These are phyloP conservation scores for Geotrichum cucujoidarum DNA, from an alignment of 1,139 yeast species.

Conservation along the genomic window DNA sequence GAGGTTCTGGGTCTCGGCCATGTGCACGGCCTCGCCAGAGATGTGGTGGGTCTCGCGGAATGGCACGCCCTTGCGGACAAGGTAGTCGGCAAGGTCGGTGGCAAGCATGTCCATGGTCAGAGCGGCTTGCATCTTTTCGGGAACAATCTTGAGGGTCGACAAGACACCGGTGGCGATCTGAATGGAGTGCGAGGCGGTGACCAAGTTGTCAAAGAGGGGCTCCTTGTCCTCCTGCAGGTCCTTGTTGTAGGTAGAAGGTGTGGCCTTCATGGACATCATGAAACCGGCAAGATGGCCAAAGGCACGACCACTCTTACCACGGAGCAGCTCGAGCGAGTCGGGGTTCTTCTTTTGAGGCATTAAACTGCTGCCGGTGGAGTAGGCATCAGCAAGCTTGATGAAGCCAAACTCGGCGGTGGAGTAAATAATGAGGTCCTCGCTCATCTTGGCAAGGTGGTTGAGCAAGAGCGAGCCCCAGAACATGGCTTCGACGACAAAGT, in stretches of 20 bases:
- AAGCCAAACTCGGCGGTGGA: constrained; percentile 98
- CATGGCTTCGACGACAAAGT: constrained; percentile 92
- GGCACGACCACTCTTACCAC: constrained; percentile 97
- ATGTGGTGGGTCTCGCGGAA: constrained; percentile 98
- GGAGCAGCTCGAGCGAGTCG: constrained; percentile 84
- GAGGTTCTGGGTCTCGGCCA: constrained; percentile 71
- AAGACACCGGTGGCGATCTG: constrained; percentile 94
- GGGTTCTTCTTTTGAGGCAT: constrained; percentile 99
- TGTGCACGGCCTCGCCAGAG: constrained; percentile 93
- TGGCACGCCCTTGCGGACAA: constrained; percentile 96
- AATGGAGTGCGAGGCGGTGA: constrained; percentile 88
- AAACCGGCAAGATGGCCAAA: constrained; percentile 94
- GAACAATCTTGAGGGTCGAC: constrained; percentile 71
- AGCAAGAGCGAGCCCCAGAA: constrained; percentile 95
- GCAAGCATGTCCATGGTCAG: constrained; percentile 99
- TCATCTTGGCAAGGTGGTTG: constrained; percentile 90
- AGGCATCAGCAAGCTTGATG: constrained; percentile 89
- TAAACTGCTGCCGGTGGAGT: constrained; percentile 94
- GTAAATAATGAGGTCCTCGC: constrained; percentile 91
- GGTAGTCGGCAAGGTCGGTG: constrained; percentile 94
- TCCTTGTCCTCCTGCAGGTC: constrained; percentile 99
- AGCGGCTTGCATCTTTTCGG: constrained; percentile 74
- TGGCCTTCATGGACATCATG: constrained; percentile 90
- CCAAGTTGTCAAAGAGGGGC: constrained; percentile 85
- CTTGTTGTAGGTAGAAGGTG: constrained; percentile 95